These are phyloP conservation scores for Isatis lusitanica DNA, from an alignment of 441 rosid species.

Conservation along the genomic window DNA sequence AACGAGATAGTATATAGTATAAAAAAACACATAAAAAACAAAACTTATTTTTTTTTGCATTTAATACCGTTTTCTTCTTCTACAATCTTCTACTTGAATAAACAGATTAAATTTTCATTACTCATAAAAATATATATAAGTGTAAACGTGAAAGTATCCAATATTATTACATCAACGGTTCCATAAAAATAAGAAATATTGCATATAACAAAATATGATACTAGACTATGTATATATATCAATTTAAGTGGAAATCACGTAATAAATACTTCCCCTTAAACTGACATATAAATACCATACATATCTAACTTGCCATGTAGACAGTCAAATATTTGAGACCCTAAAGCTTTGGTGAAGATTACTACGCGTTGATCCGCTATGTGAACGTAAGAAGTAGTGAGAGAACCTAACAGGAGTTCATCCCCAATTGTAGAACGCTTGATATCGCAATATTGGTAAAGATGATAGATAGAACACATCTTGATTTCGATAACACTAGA, in stretches of 20 bases:
- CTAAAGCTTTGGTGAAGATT: background rate
- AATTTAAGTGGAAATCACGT: too few relatives aligned
- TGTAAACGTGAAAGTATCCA: background rate
- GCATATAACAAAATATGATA: background rate
- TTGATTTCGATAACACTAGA: background rate
- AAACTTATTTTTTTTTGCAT: background rate
- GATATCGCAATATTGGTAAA: background rate
- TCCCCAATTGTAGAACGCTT: background rate
- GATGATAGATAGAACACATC: background rate
- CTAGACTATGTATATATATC: background rate
- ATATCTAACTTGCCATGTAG: background rate
- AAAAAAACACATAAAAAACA: background rate
- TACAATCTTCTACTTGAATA: background rate
- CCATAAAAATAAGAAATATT: background rate
- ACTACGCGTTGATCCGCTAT: background rate
- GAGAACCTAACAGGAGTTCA: background rate
- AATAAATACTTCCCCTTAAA: too few relatives aligned
- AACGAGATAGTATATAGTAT: background rate
- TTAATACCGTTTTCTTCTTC: background rate
- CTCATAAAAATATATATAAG: background rate
- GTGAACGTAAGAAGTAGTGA: background rate
- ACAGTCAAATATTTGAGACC: background rate
- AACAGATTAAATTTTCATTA: background rate
- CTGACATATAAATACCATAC: background rate
- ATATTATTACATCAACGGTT: background rate